phyloP scores from a whole-genome alignment of 116 monocot genomes.

The Dioscorea cayenensis region DNA sequence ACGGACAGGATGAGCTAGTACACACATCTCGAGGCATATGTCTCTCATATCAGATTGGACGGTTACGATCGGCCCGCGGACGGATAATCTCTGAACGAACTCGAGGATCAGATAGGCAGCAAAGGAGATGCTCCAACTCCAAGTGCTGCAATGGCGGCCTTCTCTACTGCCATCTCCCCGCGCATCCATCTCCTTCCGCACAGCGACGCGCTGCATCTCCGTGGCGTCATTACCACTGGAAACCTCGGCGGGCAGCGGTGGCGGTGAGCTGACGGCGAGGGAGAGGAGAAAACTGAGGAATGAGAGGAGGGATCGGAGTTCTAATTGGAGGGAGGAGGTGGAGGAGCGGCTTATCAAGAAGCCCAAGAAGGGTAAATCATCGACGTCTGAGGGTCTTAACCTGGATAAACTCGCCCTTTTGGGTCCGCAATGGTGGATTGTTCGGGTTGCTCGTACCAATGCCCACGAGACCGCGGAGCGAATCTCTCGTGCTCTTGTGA shows the following conservation, averaged over 20 bases:
- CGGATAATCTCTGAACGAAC: too few species aligned
- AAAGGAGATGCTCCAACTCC: background rate
- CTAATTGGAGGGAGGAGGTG: conserved; percentile 84
- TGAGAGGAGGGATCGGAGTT: conserved; percentile 51
- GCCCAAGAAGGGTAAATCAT: conserved; percentile 54
- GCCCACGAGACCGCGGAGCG: conserved; percentile 51
- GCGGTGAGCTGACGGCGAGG: conserved; percentile 39
- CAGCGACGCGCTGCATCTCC: background rate
- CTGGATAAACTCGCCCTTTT: conserved; percentile 62
- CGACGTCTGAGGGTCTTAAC: conserved; percentile 79
- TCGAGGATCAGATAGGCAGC: too few species aligned
- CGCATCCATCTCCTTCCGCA: background rate
- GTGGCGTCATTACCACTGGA: background rate
- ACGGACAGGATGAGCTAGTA: too few species aligned
- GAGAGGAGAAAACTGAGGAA: conserved; percentile 81
- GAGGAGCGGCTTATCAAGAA: conserved; percentile 68
- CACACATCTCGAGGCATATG: too few species aligned
- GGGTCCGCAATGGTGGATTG: conserved; percentile 88
- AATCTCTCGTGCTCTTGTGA: conserved; percentile 44
- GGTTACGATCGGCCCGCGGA: too few species aligned
- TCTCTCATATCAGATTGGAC: too few species aligned
- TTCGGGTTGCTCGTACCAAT: conserved; percentile 50
- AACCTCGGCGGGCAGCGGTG: conserved; percentile 1
- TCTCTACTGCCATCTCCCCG: background rate
- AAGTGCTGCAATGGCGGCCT: background rate